phyloP scores from a whole-genome alignment of 495 filamentous ascomycete species.

The Neurospora sp. region DNA sequence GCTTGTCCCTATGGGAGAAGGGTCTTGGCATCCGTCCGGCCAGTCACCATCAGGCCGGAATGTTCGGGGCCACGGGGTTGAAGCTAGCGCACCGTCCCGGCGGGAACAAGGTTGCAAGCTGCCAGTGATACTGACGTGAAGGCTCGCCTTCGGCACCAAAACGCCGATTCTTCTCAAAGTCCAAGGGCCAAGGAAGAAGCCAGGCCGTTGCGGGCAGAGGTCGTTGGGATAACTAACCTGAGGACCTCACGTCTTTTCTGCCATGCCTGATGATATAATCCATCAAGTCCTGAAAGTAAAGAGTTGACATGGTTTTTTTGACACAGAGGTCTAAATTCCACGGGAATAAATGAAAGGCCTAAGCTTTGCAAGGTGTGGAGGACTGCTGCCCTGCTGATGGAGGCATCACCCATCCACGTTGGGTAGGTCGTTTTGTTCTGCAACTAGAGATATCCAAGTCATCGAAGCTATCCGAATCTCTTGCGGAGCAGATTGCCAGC shows the following conservation, averaged over 20 bases:
- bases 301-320: not conserved
- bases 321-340: not conserved
- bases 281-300: not conserved
- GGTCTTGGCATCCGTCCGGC: slow-evolving; percentile 6
- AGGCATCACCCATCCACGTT: not conserved
- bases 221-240: not conserved
- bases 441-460: not conserved
- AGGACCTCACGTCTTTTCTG: not conserved
- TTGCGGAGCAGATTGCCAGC: not conserved
- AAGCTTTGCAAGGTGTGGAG: not conserved
- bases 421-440: not conserved
- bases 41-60: slow-evolving; percentile 45
- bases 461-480: not conserved
- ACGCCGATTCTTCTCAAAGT: not conserved
- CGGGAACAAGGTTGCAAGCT: not conserved
- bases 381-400: not conserved
- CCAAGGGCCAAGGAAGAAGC: not conserved
- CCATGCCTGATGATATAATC: not conserved
- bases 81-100: not conserved
- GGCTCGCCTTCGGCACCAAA: not conserved
- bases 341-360: not conserved
- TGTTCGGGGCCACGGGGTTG: slow-evolving; percentile 30
- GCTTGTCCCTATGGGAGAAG: slow-evolving; percentile 12
- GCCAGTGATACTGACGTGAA: not conserved
- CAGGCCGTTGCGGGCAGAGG: not conserved